These are phyloP conservation scores for Metschnikowia aberdeeniae DNA, from an alignment of 805 yeast species.

Conservation along the genomic window DNA sequence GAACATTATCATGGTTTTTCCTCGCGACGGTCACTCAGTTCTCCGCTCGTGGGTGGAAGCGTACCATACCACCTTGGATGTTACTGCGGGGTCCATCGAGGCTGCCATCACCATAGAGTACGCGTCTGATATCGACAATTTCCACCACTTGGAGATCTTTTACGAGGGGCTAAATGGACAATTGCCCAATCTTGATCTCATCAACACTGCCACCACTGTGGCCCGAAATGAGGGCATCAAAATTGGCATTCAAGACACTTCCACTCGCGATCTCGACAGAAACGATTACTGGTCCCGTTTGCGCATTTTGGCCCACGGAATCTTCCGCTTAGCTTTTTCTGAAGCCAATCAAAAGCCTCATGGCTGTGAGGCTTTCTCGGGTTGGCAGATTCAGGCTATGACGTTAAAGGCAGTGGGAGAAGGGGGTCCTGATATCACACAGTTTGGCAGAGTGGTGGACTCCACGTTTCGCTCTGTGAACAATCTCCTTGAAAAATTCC, in stretches of 20 bases:
- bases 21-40: constrained; percentile 64
- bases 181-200: constrained; percentile 85
- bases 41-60: constrained; percentile 90
- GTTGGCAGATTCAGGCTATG: constrained; percentile 92
- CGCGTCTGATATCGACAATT: constrained; percentile 60
- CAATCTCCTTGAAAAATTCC: constrained; percentile 90
- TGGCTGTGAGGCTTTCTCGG: constrained; percentile 85
- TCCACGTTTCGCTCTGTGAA: constrained; percentile 84
- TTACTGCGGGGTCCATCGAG: constrained; percentile 91
- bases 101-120: constrained; percentile 84
- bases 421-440: constrained; percentile 68
- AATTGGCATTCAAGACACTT: constrained; percentile 60
- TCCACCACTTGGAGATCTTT: constrained; percentile 67
- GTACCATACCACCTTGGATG: constrained; percentile 77
- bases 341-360: constrained; percentile 65
- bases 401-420: constrained; percentile 69
- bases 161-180: constrained; percentile 95
- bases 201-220: constrained; percentile 75
- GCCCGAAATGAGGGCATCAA: constrained; percentile 73
- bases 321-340: constrained; percentile 63
- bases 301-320: constrained; percentile 56
- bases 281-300: constrained; percentile 54
- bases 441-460: constrained; percentile 87
- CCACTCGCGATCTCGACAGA: constrained; percentile 42
- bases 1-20: constrained; percentile 81